Evolutionary conservation across 805 yeast genomes (phyloP).

Genomic region (Candida jianshihensis): DNA sequence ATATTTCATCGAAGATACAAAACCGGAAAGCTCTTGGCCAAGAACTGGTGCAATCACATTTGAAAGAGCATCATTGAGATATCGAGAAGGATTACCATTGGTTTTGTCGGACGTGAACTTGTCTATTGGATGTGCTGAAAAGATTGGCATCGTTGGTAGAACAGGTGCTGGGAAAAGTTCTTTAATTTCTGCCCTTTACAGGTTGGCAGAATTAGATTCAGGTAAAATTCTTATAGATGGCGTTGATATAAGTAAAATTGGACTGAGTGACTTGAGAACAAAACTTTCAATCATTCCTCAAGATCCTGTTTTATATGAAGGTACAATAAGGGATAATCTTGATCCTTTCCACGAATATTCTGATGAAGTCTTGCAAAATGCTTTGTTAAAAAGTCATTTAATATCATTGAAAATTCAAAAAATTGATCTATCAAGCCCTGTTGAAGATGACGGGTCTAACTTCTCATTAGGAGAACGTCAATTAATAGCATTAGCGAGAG

Average conservation of each 20-base stretch:
- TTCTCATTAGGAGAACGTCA: conserved; percentile 68
- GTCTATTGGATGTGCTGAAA: conserved; percentile 36
- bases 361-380: conserved; percentile 56
- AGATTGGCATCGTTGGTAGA: conserved; percentile 58
- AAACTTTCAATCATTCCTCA: conserved; percentile 72
- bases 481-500: conserved; percentile 59
- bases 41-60: conserved; percentile 41
- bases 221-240: conserved; percentile 64
- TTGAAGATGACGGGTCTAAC: conserved; percentile 64
- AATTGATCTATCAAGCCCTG: conserved; percentile 38
- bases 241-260: conserved; percentile 51
- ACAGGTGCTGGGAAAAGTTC: conserved; percentile 65
- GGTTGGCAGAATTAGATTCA: conserved; percentile 49
- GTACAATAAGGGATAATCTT: conserved; percentile 60
- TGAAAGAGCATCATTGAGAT: conserved; percentile 40
- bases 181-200: conserved; percentile 52
- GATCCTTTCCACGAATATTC: conserved; percentile 59
- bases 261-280: conserved; percentile 56
- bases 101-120: conserved; percentile 42
- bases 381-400: conserved; percentile 58
- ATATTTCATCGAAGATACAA: conserved; percentile 33
- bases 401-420: conserved; percentile 24
- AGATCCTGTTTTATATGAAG: conserved; percentile 73
- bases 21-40: conserved; percentile 28
- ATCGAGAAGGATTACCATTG: conserved; percentile 44